A percentile compares a stretch with the other conserved stretches of the same genome.
These are phyloP conservation scores for Colletotrichum falcatum DNA, from an alignment of 2,329 filamentous ascomycete species.

Conservation along the genomic window DNA sequence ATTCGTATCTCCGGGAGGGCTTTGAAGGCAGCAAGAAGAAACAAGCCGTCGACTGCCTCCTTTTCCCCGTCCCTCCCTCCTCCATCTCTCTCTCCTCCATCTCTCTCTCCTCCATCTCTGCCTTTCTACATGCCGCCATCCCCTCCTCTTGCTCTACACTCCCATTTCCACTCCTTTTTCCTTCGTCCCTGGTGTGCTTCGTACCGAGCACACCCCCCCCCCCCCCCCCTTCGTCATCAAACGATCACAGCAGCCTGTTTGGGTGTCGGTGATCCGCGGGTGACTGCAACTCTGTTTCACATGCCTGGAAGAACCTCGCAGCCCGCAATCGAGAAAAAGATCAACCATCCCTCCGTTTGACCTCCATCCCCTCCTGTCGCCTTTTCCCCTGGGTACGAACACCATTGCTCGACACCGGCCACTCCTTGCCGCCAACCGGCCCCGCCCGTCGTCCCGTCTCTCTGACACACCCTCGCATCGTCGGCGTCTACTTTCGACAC, in stretches of 20 bases:
- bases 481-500: no score
- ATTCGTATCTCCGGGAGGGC: no score
- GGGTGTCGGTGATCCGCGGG: slow-evolving; percentile 35
- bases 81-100: neutral
- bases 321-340: neutral
- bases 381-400: neutral
- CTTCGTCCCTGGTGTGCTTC: no score
- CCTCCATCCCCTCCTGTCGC: slow-evolving; percentile 10
- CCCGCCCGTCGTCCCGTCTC: slow-evolving; percentile 32
- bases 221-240: neutral
- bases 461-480: slow-evolving; percentile 3
- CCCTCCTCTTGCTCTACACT: neutral
- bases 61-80: neutral
- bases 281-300: slow-evolving; percentile 33
- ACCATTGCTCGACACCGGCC: no score
- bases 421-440: slow-evolving; percentile 11
- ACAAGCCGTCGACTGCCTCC: neutral
- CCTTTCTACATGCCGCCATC: neutral
- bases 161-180: neutral
- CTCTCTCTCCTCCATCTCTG: neutral
- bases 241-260: slow-evolving; percentile 34
- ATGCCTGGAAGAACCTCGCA: slow-evolving; percentile 19
- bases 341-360: slow-evolving; percentile 17
- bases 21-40: neutral
- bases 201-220: no score